Conservation (phyloP, 768 basidiomycete species). For the Suillus fuscotomentosus region DNA sequence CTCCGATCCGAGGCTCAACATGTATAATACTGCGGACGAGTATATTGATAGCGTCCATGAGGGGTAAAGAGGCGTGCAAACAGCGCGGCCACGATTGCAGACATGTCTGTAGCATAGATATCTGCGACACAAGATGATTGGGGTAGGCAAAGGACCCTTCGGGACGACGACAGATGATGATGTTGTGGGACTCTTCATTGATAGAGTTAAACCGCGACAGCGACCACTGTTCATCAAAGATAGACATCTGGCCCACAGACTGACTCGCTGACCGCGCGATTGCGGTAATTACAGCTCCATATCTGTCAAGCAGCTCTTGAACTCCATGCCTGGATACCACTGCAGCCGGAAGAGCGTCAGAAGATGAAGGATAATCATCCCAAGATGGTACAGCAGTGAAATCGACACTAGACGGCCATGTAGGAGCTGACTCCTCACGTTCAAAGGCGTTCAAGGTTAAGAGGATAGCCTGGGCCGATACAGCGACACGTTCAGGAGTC, state of each 20-base stretch:
- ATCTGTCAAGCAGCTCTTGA: conserved; percentile 69
- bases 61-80: conserved; percentile 51
- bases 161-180: conserved; percentile 64
- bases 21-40: conserved; percentile 82
- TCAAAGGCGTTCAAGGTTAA: conserved; percentile 72
- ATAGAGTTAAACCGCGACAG: conserved; percentile 44
- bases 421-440: conserved; percentile 63
- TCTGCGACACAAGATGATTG: conserved; percentile 52
- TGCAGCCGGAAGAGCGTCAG: conserved; percentile 56
- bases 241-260: conserved; percentile 69
- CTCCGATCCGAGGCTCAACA: conserved; percentile 71
- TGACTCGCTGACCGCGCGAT: conserved; percentile 62
- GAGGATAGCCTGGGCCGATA: conserved; percentile 76
- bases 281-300: conserved; percentile 51
- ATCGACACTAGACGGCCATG: conserved; percentile 78
- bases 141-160: conserved; percentile 70
- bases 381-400: conserved; percentile 52
- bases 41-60: conserved; percentile 71
- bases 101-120: conserved; percentile 71
- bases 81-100: conserved; percentile 87
- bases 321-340: conserved; percentile 64
- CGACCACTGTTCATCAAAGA: conserved; percentile 86
- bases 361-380: conserved; percentile 71
- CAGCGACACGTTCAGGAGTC: conserved; percentile 70
- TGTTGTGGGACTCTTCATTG: conserved; percentile 71